Base-by-base conservation (phyloP, 345 rosid genomes). In the Salix udensis region DNA sequence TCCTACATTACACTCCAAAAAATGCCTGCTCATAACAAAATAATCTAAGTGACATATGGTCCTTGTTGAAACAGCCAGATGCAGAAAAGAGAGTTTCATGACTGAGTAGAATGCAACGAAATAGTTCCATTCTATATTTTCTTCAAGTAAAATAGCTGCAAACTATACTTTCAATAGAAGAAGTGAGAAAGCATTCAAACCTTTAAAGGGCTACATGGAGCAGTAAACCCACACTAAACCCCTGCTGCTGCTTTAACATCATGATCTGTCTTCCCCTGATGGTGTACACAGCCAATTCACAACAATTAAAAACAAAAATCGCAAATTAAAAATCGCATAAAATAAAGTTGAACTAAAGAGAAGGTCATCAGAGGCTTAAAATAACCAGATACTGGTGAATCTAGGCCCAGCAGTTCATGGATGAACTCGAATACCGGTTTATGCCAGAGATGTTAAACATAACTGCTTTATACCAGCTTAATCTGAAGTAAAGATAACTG, bases 201-300 rank as follows among this genome's bases (percentile, higher is more conserved):
- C 88, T 81, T 81, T 48, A 58, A 65, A 66, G 55, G 76, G 80
- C 58, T 67, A 18, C 53, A 62, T 70, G 58, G 40, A 26, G 11
- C 26, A 24, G 26, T 24, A 24, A 24, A 24, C 26, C 26, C 26
- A 24, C 28, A 10, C 64, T 86, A 92, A 68, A 88, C 91, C 42
- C 89, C 88, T 55, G 94, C 87, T 31, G 91, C 84, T 82, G 93
- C 88, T 85, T 91, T 88, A 76, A 78, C 83, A 77, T 86, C 90
- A 18, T 82, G 72, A 76, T 74, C 89, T 44, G 83, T 72, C 80
- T 79, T 84, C 68, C 88, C 97, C 96, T 88, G 87, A 39, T 36
- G 34, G 10, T 14, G 14, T 40, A 12, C 12, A 65, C 16, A 12
- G n/a, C 40, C n/a, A 30, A 14, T 28, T 18, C 9, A 64, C 67